Conservation (phyloP, 2,329 filamentous ascomycete genomes). For the Plectosphaerella plurivora region DNA sequence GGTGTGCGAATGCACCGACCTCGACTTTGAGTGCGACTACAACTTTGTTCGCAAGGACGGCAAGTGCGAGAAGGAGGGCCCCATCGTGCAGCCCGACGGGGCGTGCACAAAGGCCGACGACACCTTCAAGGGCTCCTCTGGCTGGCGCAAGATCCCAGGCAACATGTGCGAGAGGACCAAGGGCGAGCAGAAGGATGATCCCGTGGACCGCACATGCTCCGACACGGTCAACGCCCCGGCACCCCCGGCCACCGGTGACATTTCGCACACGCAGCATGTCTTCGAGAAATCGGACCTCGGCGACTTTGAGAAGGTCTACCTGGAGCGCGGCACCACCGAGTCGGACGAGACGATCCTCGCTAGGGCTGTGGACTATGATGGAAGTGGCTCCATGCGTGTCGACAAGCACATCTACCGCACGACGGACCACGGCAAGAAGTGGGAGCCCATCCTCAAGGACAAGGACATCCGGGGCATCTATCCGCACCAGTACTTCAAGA, state of each 20-base stretch:
- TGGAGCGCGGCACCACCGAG: constrained; percentile 69
- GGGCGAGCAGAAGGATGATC: constrained; percentile 63
- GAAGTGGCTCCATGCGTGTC: constrained; percentile 21
- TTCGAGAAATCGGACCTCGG: constrained; percentile 58
- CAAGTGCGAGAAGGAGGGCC: constrained; percentile 55
- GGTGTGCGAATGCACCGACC: constrained; percentile 73
- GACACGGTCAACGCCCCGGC: constrained; percentile 48
- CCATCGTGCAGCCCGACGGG: constrained; percentile 63
- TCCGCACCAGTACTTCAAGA: constrained; percentile 76
- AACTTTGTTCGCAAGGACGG: constrained; percentile 66
- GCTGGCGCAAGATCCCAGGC: constrained; percentile 87
- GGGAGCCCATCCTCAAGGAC: constrained; percentile 65
- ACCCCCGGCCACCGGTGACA: constrained; percentile 60
- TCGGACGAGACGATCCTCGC: constrained; percentile 69
- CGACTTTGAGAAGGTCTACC: constrained; percentile 60
- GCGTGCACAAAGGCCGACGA: constrained; percentile 68
- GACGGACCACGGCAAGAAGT: constrained; percentile 83
- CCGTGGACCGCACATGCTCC: constrained; percentile 72
- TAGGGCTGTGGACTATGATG: constrained; percentile 34
- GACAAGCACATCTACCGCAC: constrained; percentile 67
- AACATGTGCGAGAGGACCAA: constrained; percentile 62
- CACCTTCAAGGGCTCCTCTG: constrained; percentile 79
- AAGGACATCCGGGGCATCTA: constrained; percentile 68
- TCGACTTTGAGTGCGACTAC: constrained; percentile 95
- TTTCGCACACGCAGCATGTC: constrained; percentile 53